Percentiles rank a stretch among this genome's conserved stretches.
Conservation (phyloP, 2,329 filamentous ascomycete species). For the Coniochaeta sp. region DNA sequence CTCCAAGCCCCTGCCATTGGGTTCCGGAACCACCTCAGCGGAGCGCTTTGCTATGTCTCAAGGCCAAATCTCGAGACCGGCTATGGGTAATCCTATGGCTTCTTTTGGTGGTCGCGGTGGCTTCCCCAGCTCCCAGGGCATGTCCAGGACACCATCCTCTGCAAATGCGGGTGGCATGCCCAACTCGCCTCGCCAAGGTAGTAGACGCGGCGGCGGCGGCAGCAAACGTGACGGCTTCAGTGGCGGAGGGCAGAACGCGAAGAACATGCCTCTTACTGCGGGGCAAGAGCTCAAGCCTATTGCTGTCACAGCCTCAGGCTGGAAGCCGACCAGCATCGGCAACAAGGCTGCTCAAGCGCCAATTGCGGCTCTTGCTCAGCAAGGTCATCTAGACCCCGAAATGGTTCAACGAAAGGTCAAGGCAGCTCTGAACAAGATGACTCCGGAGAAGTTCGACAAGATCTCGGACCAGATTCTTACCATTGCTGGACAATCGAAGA, state of each 20-base stretch:
- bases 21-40: slow-evolving; percentile 58
- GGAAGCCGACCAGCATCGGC: slow-evolving; percentile 76
- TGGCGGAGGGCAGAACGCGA: slow-evolving; percentile 57
- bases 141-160: slow-evolving; percentile 59
- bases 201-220: slow-evolving; percentile 50
- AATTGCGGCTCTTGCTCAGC: slow-evolving; percentile 32
- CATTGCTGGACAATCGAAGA: slow-evolving; percentile 92
- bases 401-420: slow-evolving; percentile 99
- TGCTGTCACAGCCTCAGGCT: slow-evolving; percentile 63
- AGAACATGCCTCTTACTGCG: slow-evolving; percentile 86
- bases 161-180: slow-evolving; percentile 52
- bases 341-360: slow-evolving; percentile 29
- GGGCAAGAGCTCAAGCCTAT: slow-evolving; percentile 78
- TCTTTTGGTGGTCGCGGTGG: slow-evolving; percentile 54
- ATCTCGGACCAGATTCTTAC: slow-evolving; percentile 88
- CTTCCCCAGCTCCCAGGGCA: slow-evolving; percentile 54
- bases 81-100: slow-evolving; percentile 44
- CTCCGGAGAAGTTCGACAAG: slow-evolving; percentile 95
- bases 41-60: slow-evolving; percentile 65
- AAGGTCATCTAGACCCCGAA: slow-evolving; percentile 70
- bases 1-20: slow-evolving; percentile 58
- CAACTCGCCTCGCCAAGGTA: slow-evolving; percentile 64
- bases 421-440: slow-evolving; percentile 99
- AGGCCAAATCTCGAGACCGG: slow-evolving; percentile 40
- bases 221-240: slow-evolving; percentile 54